These are phyloP conservation scores for Musa itinerans DNA, from an alignment of 176 grass and related monocot genomes.

Conservation along the genomic window DNA sequence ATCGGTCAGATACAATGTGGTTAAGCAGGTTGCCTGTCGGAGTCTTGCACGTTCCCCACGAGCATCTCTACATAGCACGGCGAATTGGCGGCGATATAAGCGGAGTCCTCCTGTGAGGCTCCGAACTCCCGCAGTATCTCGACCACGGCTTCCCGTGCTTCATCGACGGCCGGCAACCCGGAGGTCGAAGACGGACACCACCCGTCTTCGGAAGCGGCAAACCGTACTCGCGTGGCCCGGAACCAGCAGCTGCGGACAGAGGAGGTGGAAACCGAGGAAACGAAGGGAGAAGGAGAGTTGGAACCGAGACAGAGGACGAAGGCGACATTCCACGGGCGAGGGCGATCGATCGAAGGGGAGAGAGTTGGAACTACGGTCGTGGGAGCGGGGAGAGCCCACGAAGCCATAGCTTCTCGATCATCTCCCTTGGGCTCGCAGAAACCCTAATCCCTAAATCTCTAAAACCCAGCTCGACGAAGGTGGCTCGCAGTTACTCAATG, in stretches of 20 bases:
- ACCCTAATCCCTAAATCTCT: conserved; percentile 6
- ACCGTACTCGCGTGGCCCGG: background rate
- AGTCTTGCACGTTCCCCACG: conserved; percentile 45
- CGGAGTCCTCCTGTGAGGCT: conserved; percentile 34
- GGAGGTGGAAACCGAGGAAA: background rate
- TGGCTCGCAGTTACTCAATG: too few relatives aligned
- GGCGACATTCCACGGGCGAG: background rate
- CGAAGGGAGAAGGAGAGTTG: background rate
- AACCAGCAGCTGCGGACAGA: conserved; percentile 1
- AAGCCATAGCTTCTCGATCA: conserved; percentile 7
- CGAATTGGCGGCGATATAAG: conserved; percentile 36
- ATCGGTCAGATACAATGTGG: too few relatives aligned
- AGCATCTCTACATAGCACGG: conserved; percentile 63
- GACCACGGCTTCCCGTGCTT: conserved; percentile 37
- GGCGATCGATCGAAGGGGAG: background rate
- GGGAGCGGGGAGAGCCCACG: background rate
- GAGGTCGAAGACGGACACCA: background rate
- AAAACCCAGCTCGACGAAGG: background rate
- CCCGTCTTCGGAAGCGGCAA: background rate
- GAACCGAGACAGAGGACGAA: background rate
- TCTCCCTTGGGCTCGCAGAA: background rate
- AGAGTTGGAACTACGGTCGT: too few relatives aligned
- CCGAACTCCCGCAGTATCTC: conserved; percentile 48
- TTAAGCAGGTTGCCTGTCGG: too few relatives aligned
- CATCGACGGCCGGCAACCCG: background rate